These are phyloP conservation scores for Crinitomyces ghanaensis DNA, from an alignment of 805 yeast species.

Conservation along the genomic window DNA sequence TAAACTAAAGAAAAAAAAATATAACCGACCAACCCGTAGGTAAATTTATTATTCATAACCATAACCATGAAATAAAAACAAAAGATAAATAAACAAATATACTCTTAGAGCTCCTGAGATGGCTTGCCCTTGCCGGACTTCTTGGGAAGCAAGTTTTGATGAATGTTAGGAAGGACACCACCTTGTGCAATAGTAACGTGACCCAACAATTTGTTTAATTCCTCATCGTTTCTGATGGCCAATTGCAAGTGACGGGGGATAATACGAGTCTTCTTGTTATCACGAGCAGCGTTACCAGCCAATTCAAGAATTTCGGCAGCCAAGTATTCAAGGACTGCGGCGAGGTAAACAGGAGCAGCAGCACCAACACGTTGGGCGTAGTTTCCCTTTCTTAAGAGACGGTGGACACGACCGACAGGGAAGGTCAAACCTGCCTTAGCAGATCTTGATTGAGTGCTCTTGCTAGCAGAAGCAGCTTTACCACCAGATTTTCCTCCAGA, in stretches of 20 bases:
- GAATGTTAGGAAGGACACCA: slow-evolving; percentile 98
- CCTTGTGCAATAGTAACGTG: slow-evolving; percentile 97
- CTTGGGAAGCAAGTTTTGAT: slow-evolving; percentile 82
- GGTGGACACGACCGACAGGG: slow-evolving; percentile 99
- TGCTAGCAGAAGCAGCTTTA: slow-evolving; percentile 89
- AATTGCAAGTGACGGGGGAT: slow-evolving; percentile 97
- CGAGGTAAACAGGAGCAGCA: slow-evolving; percentile 95
- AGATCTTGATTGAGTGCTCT: slow-evolving; percentile 96
- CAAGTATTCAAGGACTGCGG: slow-evolving; percentile 93
- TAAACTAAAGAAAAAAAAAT: slow-evolving; percentile 4
- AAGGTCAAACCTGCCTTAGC: slow-evolving; percentile 97
- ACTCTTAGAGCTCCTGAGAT: slow-evolving; percentile 29
- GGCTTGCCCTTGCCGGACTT: slow-evolving; percentile 29
- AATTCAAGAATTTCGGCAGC: slow-evolving; percentile 97
- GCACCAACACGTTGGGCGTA: slow-evolving; percentile 98
- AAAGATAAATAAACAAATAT: slow-evolving; percentile 5
- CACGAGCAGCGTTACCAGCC: slow-evolving; percentile 99
- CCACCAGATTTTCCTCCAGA: slow-evolving; percentile 78
- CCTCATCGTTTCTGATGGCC: slow-evolving; percentile 99
- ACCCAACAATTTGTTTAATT: slow-evolving; percentile 83
- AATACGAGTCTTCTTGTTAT: slow-evolving; percentile 97
- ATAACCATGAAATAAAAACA: slow-evolving; percentile 4
- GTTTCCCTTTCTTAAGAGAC: slow-evolving; percentile 93
- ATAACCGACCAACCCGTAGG: too few species aligned
- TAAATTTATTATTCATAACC: background rate